Conservation (phyloP, 768 basidiomycete genomes). For the Neoboletus magnificus region DNA sequence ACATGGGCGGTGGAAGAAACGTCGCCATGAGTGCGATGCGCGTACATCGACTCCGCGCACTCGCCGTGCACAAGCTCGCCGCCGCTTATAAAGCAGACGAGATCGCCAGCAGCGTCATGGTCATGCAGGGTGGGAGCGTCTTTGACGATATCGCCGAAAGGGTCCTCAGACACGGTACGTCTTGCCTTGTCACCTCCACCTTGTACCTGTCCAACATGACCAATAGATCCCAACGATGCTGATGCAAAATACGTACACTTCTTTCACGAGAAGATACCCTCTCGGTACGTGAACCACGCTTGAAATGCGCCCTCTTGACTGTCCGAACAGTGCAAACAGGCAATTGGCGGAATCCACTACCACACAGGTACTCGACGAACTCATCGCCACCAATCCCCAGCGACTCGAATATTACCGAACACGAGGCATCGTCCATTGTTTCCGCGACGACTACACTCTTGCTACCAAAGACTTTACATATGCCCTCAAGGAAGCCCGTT, state of each 20-base stretch:
- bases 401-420: conserved; percentile 84
- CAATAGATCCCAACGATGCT: conserved; percentile 65
- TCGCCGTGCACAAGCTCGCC: conserved; percentile 85
- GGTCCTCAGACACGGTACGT: conserved; percentile 67
- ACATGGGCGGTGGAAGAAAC: conserved; percentile 58
- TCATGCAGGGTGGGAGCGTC: conserved; percentile 92
- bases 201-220: not conserved
- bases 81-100: conserved; percentile 85
- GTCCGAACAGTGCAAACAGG: conserved; percentile 39
- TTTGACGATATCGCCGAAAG: conserved; percentile 91
- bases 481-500: conserved; percentile 74
- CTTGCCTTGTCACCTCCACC: not conserved
- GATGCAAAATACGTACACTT: conserved; percentile 90
- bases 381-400: conserved; percentile 71
- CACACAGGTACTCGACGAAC: conserved; percentile 72
- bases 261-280: conserved; percentile 94
- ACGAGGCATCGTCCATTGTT: conserved; percentile 86
- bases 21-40: conserved; percentile 84
- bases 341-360: conserved; percentile 84
- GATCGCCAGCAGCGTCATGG: conserved; percentile 89
- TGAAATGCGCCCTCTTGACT: conserved; percentile 9
- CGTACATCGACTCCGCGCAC: conserved; percentile 71
- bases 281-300: conserved; percentile 53
- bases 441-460: conserved; percentile 74
- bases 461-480: conserved; percentile 81